phyloP scores from a whole-genome alignment of 2,329 filamentous ascomycete genomes.

The Claviceps arundinis region DNA sequence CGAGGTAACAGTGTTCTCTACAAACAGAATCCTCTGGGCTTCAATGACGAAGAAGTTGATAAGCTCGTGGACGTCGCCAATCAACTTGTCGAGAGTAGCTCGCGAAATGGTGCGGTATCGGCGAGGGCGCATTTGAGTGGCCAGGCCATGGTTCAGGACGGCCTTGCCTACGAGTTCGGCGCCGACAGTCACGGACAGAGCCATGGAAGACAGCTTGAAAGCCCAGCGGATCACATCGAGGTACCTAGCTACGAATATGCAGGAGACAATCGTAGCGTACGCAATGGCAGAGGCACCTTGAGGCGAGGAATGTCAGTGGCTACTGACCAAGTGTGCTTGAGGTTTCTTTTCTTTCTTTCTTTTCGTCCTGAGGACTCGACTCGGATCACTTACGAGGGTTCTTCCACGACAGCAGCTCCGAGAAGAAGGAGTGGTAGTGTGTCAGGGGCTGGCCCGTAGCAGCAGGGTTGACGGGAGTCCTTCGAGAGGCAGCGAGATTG shows the following conservation, averaged over 20 bases:
- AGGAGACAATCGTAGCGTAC: slow-evolving; percentile 41
- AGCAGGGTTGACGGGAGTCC: slow-evolving; percentile 37
- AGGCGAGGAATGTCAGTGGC: slow-evolving; percentile 1
- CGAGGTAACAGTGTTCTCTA: slow-evolving; percentile 51
- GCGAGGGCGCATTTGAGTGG: slow-evolving; percentile 52
- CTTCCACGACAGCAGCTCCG: slow-evolving; percentile 55
- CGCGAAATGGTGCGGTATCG: slow-evolving; percentile 54
- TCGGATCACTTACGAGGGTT: slow-evolving; percentile 41
- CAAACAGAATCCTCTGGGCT: slow-evolving; percentile 53
- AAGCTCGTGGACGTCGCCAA: slow-evolving; percentile 53
- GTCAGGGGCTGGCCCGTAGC: slow-evolving; percentile 51
- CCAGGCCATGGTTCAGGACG: slow-evolving; percentile 46
- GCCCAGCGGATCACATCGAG: slow-evolving; percentile 52
- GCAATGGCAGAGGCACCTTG: slow-evolving; percentile 52
- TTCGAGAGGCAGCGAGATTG: slow-evolving; percentile 43
- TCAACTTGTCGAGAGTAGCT: slow-evolving; percentile 45
- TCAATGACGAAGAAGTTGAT: slow-evolving; percentile 63
- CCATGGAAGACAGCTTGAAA: slow-evolving; percentile 53
- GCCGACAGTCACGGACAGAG: slow-evolving; percentile 44
- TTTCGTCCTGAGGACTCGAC: not conserved
- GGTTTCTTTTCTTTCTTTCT: not conserved
- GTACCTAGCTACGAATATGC: slow-evolving; percentile 52
- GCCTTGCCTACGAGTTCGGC: slow-evolving; percentile 50
- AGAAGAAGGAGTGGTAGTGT: slow-evolving; percentile 60
- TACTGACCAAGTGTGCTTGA: slow-evolving; percentile 1